Percentiles rank a stretch among this genome's conserved stretches.
Conservation (phyloP, 2,329 filamentous ascomycete species). For the Fusarium proliferatum region DNA sequence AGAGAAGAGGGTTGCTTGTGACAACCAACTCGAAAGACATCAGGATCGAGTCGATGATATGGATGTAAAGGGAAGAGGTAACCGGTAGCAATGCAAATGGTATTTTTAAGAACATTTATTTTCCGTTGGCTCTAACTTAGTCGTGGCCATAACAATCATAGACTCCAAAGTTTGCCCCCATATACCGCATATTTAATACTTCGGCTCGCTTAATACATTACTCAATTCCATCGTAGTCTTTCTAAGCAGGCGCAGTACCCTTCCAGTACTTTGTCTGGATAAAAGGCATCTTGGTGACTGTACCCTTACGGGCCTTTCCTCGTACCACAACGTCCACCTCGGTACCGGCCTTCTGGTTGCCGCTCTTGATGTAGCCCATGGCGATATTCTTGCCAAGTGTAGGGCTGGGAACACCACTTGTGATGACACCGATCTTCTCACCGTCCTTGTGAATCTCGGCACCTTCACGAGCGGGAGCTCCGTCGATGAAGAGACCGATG, state of each 20-base stretch:
- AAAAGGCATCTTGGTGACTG: constrained; percentile 90
- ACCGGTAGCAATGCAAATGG: background rate
- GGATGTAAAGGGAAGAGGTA: background rate
- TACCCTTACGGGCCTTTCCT: constrained; percentile 78
- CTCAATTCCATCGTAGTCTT: background rate
- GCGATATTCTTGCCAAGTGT: constrained; percentile 90
- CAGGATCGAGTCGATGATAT: background rate
- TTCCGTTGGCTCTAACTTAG: constrained; percentile 5
- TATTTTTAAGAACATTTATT: constrained; percentile 4
- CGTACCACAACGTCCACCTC: constrained; percentile 82
- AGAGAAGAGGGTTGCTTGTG: background rate
- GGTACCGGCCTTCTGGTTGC: constrained; percentile 85
- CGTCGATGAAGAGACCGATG: constrained; percentile 84
- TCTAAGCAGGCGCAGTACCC: constrained; percentile 32
- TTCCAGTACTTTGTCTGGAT: constrained; percentile 79
- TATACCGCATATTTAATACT: constrained; percentile 20
- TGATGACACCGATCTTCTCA: constrained; percentile 80
- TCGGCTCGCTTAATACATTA: constrained; percentile 27
- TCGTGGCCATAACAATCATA: constrained; percentile 7
- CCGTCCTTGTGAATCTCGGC: constrained; percentile 78
- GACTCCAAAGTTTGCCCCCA: constrained; percentile 21
- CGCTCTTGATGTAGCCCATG: constrained; percentile 91
- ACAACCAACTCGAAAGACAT: background rate
- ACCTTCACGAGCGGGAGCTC: constrained; percentile 90
- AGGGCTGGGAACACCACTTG: constrained; percentile 90